phyloP scores from a whole-genome alignment of 192 early-diverging fungal genomes.

The Podila epigama region DNA sequence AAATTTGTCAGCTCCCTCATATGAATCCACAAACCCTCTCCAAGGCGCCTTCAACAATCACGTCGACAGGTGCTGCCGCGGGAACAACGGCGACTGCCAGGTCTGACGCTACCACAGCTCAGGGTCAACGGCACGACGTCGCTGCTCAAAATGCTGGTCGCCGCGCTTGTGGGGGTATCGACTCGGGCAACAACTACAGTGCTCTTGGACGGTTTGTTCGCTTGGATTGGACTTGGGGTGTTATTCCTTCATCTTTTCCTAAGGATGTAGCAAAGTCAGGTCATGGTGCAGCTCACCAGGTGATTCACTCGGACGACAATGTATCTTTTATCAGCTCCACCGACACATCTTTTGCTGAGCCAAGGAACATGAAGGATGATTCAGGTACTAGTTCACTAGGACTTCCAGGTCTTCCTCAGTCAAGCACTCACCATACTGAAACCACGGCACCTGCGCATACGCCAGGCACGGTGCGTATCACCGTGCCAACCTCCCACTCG shows the following conservation, averaged over 20 bases:
- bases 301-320: not conserved
- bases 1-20: slow-evolving; percentile 33
- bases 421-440: not conserved
- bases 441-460: not conserved
- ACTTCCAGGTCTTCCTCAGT: not conserved
- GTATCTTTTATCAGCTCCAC: not conserved
- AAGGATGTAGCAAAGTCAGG: not conserved
- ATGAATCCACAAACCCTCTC: not conserved
- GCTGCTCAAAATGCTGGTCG: not conserved
- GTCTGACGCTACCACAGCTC: too few relatives aligned
- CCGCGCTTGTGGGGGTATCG: not conserved
- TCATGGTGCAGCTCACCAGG: not conserved
- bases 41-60: not conserved
- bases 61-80: not conserved
- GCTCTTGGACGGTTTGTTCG: not conserved
- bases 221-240: slow-evolving; percentile 4
- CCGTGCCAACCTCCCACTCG: not conserved
- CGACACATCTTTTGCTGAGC: not conserved
- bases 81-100: not conserved
- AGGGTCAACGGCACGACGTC: too few relatives aligned
- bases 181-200: not conserved
- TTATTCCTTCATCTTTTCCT: not conserved
- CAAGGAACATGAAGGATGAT: not conserved
- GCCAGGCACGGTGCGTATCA: not conserved
- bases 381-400: not conserved